Conservation (phyloP, 768 basidiomycete species). For the Coprinellus micaceus region DNA sequence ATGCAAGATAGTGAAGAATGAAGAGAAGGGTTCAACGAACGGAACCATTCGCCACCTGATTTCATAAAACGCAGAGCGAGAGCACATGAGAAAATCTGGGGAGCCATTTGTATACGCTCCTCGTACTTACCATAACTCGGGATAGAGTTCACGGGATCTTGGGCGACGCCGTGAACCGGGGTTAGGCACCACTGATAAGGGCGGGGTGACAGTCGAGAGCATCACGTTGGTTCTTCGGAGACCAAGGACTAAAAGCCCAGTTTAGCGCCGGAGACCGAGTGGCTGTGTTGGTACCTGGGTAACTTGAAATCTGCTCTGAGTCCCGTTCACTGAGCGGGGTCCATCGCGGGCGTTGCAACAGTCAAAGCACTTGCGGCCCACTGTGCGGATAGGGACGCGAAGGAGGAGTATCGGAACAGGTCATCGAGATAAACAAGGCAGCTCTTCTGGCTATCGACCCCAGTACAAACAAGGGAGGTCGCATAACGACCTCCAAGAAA, state of each 20-base stretch:
- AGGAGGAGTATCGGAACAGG: too few species aligned
- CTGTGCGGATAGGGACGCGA: too few species aligned
- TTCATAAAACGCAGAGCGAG: conserved; percentile 8
- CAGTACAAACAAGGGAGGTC: background rate
- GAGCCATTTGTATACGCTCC: background rate
- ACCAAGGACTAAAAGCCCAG: background rate
- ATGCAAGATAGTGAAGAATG: conserved; percentile 16
- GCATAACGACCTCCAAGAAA: background rate
- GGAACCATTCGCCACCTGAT: conserved; percentile 4
- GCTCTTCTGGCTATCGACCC: background rate
- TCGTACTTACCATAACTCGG: background rate
- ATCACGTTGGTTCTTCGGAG: too few species aligned
- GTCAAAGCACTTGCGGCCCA: too few species aligned
- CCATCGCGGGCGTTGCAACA: too few species aligned
- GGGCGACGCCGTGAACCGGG: background rate
- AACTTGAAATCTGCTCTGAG: too few species aligned
- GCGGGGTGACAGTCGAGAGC: too few species aligned
- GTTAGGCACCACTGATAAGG: background rate
- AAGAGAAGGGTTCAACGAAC: conserved; percentile 14
- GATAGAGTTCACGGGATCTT: background rate
- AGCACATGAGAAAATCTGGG: conserved; percentile 1
- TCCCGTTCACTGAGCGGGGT: too few species aligned
- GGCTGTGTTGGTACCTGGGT: conserved; percentile 9
- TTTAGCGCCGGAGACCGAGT: background rate
- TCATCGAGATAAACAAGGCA: background rate